phyloP scores from a whole-genome alignment of 371 early-diverging fungal genomes.

The Mucor indicus region DNA sequence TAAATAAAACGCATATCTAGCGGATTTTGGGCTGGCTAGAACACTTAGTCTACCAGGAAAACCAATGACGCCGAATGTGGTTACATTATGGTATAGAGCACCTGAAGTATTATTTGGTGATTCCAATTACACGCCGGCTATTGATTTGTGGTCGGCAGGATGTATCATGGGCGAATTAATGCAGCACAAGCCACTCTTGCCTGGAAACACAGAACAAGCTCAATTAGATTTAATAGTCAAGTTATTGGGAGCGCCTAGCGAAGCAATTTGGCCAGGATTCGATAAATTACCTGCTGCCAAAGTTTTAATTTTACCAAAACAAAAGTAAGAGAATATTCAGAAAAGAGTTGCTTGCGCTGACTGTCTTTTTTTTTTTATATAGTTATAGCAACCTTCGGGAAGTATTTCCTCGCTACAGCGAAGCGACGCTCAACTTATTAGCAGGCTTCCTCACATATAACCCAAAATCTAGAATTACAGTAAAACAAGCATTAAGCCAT shows the following conservation, averaged over 20 bases:
- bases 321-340: conserved; percentile 32
- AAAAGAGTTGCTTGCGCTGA: too few relatives aligned
- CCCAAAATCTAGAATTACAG: conserved; percentile 72
- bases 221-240: conserved; percentile 74
- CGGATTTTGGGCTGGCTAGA: conserved; percentile 91
- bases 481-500: conserved; percentile 73
- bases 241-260: conserved; percentile 77
- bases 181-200: conserved; percentile 72
- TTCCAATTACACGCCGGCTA: conserved; percentile 72
- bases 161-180: conserved; percentile 87
- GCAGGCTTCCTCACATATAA: conserved; percentile 76
- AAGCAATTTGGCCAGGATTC: conserved; percentile 80
- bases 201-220: conserved; percentile 78
- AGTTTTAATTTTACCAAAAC: conserved; percentile 47
- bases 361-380: neutral
- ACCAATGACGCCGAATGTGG: conserved; percentile 91
- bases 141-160: conserved; percentile 93
- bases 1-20: conserved; percentile 36
- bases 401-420: conserved; percentile 59
- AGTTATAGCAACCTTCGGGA: conserved; percentile 57
- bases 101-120: conserved; percentile 89
- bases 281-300: conserved; percentile 56
- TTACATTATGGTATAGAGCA: conserved; percentile 95
- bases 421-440: conserved; percentile 69
- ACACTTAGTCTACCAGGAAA: conserved; percentile 60